Evolutionary conservation across 2,329 filamentous ascomycete genomes (phyloP), one percentile per base, ranked within the genome.

Genomic region (Anthostomella pinea): DNA sequence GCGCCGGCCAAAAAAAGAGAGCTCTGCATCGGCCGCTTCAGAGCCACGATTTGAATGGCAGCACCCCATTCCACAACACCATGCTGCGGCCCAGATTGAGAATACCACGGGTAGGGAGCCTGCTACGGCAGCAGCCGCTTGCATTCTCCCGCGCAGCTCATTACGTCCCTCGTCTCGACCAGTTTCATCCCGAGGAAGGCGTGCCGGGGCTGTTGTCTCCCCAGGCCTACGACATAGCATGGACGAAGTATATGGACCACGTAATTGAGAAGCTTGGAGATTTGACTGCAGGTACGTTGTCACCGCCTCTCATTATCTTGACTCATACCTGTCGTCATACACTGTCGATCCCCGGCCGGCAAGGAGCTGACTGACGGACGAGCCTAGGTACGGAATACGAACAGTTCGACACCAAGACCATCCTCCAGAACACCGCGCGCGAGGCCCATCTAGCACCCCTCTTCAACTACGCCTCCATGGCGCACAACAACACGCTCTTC

Each of bases 401-500:
- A 83, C 77, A 79, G 13, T 74, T 77, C 56, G 82, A 82, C 49
- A 66, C 78, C 59, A 68, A 74, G 49, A 68, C 74, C 30, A 81
- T 95, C 57, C 66, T 86, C 57, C 72, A 91, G 56, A 72, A 79
- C 56, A 83, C 83, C 41, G 86, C 91, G 42, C 87, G 89, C 63
- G 79, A 93, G 56, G 84, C 91, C 28, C 73, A 74, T 51, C 73
- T 77, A 46, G 93, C 93, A 26, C 74, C 83, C 52, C 71, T 84
- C 60, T 98, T 98, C 81, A 98, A 97, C 77, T 80, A 94, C 63
- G 93, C 93, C 63, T 95, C 87, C 54, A 95, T 95, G 86, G 87
- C 88, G 38, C 85, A 87, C 75, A 97, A 97, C 78, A 96, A 81
- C 63, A 70, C 81, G 60, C 84, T 88, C 72, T 91, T 88, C 77